Conservation (phyloP, 768 basidiomycete genomes). For the Pisolithus albus region DNA sequence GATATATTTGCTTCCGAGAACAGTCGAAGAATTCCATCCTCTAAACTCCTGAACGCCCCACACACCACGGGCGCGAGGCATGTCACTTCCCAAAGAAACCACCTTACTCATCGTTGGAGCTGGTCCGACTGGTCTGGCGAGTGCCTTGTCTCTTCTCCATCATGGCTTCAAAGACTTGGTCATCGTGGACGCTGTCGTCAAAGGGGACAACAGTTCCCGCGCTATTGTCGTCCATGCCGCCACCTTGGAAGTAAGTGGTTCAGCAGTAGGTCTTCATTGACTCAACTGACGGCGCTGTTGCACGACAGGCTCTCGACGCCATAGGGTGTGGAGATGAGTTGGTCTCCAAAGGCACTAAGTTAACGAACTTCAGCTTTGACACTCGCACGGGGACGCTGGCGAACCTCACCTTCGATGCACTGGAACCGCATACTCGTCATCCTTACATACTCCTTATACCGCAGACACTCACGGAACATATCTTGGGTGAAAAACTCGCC, state of each 20-base stretch:
- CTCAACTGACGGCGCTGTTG: slow-evolving; percentile 20
- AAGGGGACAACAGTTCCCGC: slow-evolving; percentile 34
- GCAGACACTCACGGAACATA: slow-evolving; percentile 38
- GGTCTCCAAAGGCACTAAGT: slow-evolving; percentile 31
- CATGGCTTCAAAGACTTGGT: slow-evolving; percentile 37
- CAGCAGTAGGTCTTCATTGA: no score
- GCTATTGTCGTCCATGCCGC: slow-evolving; percentile 44
- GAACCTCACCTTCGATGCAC: slow-evolving; percentile 24
- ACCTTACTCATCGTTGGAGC: slow-evolving; percentile 45
- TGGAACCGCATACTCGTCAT: slow-evolving; percentile 36
- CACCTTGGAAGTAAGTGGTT: slow-evolving; percentile 40
- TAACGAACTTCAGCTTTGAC: slow-evolving; percentile 17
- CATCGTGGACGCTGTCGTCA: slow-evolving; percentile 34
- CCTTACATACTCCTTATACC: slow-evolving; percentile 38
- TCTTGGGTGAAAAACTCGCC: slow-evolving; percentile 31
- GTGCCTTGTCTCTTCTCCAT: slow-evolving; percentile 24
- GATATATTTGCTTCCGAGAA: no score
- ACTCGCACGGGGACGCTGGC: slow-evolving; percentile 26
- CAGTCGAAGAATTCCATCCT: no score
- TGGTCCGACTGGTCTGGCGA: slow-evolving; percentile 41
- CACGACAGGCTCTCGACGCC: slow-evolving; percentile 38
- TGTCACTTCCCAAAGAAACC: slow-evolving; percentile 30
- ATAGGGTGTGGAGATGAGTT: slow-evolving; percentile 38
- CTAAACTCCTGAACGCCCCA: no score
- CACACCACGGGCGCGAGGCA: slow-evolving; percentile 8